Conservation (phyloP, 2,329 filamentous ascomycete genomes). For the Aspergillus brunneoviolaceus region DNA sequence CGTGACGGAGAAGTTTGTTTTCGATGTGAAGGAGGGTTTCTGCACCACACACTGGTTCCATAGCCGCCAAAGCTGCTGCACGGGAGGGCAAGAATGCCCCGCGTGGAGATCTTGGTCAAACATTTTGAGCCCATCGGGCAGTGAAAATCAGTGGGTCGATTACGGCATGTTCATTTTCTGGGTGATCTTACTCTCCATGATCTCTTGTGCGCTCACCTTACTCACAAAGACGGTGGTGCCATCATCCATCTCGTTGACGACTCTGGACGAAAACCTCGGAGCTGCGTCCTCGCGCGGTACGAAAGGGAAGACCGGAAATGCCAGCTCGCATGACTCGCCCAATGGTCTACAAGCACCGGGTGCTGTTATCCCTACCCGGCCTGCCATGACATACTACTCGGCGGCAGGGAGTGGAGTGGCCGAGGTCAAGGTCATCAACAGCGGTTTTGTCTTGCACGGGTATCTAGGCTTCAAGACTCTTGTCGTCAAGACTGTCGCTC, state of each 20-base stretch:
- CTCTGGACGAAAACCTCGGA: constrained; percentile 87
- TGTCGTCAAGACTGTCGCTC: constrained; percentile 75
- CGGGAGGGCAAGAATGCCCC: constrained; percentile 54
- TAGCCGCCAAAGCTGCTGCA: constrained; percentile 68
- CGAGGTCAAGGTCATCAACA: constrained; percentile 96
- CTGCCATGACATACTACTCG: constrained; percentile 91
- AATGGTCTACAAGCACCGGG: constrained; percentile 41
- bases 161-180: constrained; percentile 72
- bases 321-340: constrained; percentile 41
- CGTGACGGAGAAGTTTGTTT: constrained; percentile 78
- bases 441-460: constrained; percentile 93
- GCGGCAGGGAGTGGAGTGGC: constrained; percentile 95
- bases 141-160: constrained; percentile 64
- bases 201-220: constrained; percentile 77
- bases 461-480: constrained; percentile 89
- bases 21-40: constrained; percentile 89
- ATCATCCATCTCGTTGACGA: constrained; percentile 80
- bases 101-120: constrained; percentile 67
- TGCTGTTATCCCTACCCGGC: constrained; percentile 37
- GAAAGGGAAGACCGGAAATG: constrained; percentile 48
- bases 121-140: constrained; percentile 54
- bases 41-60: constrained; percentile 71
- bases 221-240: constrained; percentile 93
- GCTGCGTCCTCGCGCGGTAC: constrained; percentile 56
- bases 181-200: constrained; percentile 67